A percentile compares a stretch with the other conserved stretches of the same genome.
phyloP scores from a whole-genome alignment of 2,329 filamentous ascomycete genomes.

The Pleomassaria siparia region DNA sequence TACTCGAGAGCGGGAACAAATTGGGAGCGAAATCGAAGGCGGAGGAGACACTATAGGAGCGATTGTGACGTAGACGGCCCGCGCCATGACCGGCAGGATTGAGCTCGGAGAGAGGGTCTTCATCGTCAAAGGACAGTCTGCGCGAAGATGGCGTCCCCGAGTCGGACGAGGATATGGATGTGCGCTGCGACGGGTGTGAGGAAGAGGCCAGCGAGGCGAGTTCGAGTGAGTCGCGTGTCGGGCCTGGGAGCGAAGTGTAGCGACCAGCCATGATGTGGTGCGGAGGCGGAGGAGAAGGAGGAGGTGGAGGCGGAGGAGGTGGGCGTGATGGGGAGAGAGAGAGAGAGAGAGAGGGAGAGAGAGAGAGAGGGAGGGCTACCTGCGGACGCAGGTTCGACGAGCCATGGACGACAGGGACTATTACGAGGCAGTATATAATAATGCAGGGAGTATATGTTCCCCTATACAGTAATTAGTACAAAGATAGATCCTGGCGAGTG shows the following conservation, averaged over 20 bases:
- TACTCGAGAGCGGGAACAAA: conserved; percentile 88
- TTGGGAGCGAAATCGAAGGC: conserved; percentile 95
- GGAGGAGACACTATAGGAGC: conserved; percentile 87
- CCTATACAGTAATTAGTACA: background rate
- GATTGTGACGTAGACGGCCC: conserved; percentile 49
- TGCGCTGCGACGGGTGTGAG: conserved; percentile 64
- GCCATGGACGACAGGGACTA: conserved; percentile 27
- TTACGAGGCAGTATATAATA: background rate
- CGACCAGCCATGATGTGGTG: conserved; percentile 40
- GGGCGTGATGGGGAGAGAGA: too few relatives aligned
- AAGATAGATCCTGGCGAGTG: background rate
- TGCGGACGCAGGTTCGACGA: conserved; percentile 12
- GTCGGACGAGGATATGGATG: conserved; percentile 71
- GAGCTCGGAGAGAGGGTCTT: conserved; percentile 68
- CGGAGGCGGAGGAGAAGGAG: background rate
- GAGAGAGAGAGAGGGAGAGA: too few relatives aligned
- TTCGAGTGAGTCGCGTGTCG: conserved; percentile 87
- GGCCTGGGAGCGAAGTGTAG: conserved; percentile 40
- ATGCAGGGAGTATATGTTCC: background rate
- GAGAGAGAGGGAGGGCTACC: conserved; percentile 15
- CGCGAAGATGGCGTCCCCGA: conserved; percentile 93
- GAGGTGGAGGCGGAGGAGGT: too few relatives aligned
- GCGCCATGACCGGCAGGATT: conserved; percentile 57
- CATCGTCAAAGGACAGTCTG: conserved; percentile 82
- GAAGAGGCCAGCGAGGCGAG: conserved; percentile 92